These are phyloP conservation scores for Penicillium bovifimosum DNA, from an alignment of 495 filamentous ascomycete species.

Conservation along the genomic window DNA sequence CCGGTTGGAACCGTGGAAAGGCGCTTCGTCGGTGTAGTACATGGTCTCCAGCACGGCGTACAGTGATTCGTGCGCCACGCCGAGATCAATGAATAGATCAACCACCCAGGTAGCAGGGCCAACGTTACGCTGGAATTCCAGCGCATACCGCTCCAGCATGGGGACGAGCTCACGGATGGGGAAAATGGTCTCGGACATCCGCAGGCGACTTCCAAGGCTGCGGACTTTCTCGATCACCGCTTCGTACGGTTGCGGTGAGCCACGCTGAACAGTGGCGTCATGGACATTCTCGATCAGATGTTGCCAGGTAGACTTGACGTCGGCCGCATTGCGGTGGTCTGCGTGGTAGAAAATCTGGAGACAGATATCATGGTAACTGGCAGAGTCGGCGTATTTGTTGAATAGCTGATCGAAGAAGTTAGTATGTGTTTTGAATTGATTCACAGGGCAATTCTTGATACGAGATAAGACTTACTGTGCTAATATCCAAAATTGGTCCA, in stretches of 20 bases:
- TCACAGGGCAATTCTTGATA: background rate
- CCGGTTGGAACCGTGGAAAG: constrained; percentile 65
- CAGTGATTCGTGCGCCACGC: constrained; percentile 67
- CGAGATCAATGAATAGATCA: constrained; percentile 70
- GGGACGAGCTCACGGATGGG: constrained; percentile 60
- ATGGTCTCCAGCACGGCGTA: constrained; percentile 73
- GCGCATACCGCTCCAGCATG: constrained; percentile 70
- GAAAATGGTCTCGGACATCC: constrained; percentile 74
- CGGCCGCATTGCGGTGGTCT: constrained; percentile 76
- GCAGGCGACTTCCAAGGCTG: constrained; percentile 70
- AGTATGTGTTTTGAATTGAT: background rate
- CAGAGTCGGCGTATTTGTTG: constrained; percentile 83
- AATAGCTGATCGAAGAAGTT: constrained; percentile 57
- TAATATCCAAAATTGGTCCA: constrained; percentile 65
- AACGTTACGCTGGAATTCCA: constrained; percentile 62
- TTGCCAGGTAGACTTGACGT: constrained; percentile 80
- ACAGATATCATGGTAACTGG: constrained; percentile 85
- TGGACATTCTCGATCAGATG: constrained; percentile 69
- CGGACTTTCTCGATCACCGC: constrained; percentile 67
- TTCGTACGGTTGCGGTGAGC: constrained; percentile 67
- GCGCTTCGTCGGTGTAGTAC: constrained; percentile 77
- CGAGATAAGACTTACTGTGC: constrained; percentile 55
- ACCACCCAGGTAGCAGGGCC: constrained; percentile 74
- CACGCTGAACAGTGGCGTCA: constrained; percentile 49
- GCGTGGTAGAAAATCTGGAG: constrained; percentile 84